These are phyloP conservation scores for Wallacemonas sp. DNA, from an alignment of 208 protist species.

Conservation along the genomic window DNA sequence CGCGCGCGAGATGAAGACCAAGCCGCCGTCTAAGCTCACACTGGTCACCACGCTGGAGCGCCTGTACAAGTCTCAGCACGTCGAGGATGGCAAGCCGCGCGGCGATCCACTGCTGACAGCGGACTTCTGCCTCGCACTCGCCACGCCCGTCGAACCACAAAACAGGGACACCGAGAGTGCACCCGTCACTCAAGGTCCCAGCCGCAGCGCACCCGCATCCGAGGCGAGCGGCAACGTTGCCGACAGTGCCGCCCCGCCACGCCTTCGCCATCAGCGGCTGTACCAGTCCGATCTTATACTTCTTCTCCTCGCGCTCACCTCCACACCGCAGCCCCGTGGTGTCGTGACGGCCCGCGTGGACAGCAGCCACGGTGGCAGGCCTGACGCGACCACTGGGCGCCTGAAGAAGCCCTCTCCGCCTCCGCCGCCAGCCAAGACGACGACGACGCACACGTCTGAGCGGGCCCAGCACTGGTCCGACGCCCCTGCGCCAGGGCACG, in stretches of 20 bases:
- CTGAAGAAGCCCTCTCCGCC: neutral
- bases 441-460: neutral
- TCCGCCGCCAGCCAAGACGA: neutral
- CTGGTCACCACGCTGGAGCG: constrained; percentile 43
- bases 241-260: neutral
- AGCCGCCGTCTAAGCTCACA: constrained; percentile 46
- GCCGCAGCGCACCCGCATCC: neutral
- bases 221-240: too few species aligned
- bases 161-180: neutral
- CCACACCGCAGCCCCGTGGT: constrained; percentile 29
- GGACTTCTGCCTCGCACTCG: constrained; percentile 26
- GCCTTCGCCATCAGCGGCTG: constrained; percentile 48
- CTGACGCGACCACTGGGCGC: neutral
- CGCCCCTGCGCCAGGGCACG: too few species aligned
- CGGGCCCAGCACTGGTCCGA: too few species aligned
- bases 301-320: constrained; percentile 60
- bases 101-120: constrained; percentile 65
- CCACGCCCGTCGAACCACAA: neutral
- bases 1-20: constrained; percentile 26
- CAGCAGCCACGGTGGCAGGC: too few species aligned
- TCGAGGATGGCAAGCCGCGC: constrained; percentile 53
- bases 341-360: neutral
- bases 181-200: too few species aligned
- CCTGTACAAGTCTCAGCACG: constrained; percentile 24
- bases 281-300: constrained; percentile 87